Percentiles rank a stretch among this genome's conserved stretches.
Evolutionary conservation across 2,329 filamentous ascomycete genomes (phyloP).

Genomic region (Phialophora chinensis): DNA sequence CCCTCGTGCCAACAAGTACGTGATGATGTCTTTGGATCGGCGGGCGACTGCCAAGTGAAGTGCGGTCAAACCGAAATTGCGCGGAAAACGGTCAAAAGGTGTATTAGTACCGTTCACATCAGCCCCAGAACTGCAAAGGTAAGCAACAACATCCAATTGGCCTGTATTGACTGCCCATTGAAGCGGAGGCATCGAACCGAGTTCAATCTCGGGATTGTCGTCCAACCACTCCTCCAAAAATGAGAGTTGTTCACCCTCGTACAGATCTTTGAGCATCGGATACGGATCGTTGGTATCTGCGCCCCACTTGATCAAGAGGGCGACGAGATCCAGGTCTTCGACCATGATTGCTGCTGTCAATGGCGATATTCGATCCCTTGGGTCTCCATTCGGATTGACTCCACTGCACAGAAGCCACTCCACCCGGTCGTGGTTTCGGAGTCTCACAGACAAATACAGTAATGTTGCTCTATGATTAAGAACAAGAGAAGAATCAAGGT

Average conservation of each 20-base stretch:
- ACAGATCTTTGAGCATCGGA: neutral
- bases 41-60: neutral
- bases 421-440: neutral
- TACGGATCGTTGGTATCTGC: slow-evolving; percentile 8
- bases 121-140: slow-evolving; percentile 6
- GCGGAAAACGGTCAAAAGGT: neutral
- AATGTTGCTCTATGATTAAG: neutral
- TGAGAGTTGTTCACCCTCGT: neutral
- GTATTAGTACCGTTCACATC: slow-evolving; percentile 11
- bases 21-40: neutral
- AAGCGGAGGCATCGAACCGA: neutral
- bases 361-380: neutral
- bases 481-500: neutral
- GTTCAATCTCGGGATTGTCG: neutral
- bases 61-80: neutral
- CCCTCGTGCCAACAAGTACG: neutral
- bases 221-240: neutral
- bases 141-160: neutral
- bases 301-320: slow-evolving; percentile 9
- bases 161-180: neutral
- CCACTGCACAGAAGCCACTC: neutral
- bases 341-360: slow-evolving; percentile 6
- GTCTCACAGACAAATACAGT: slow-evolving; percentile 9
- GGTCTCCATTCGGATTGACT: slow-evolving; percentile 3
- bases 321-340: slow-evolving; percentile 3